phyloP scores from a whole-genome alignment of 805 yeast species.

The Candida sphagnicola region DNA sequence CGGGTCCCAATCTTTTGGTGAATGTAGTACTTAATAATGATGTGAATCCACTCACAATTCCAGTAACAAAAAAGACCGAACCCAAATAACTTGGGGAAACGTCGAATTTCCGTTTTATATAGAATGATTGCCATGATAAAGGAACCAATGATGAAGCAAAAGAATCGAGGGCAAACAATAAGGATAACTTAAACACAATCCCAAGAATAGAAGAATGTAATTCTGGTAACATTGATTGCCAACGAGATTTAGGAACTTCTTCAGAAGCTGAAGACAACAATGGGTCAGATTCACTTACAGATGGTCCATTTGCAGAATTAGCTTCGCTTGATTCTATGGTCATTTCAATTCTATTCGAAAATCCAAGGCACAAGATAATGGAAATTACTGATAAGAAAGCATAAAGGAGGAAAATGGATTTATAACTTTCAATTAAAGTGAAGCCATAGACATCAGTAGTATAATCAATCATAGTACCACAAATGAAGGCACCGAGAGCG shows the following conservation, averaged over 20 bases:
- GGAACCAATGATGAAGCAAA: conserved; percentile 43
- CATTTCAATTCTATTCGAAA: neutral
- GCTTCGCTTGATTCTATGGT: neutral
- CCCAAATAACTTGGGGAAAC: conserved; percentile 35
- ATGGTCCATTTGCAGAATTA: conserved; percentile 7
- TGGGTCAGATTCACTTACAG: conserved; percentile 2
- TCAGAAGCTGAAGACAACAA: neutral
- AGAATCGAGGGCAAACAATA: conserved; percentile 40
- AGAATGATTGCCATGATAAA: conserved; percentile 44
- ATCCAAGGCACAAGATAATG: conserved; percentile 12
- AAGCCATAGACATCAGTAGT: conserved; percentile 12
- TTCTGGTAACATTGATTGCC: conserved; percentile 15
- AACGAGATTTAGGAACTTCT: neutral
- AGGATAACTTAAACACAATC: conserved; percentile 29
- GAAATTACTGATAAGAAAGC: conserved; percentile 17
- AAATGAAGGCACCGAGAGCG: conserved; percentile 42
- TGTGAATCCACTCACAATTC: conserved; percentile 34
- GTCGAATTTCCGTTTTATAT: conserved; percentile 33
- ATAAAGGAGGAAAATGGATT: conserved; percentile 23
- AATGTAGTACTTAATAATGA: conserved; percentile 41
- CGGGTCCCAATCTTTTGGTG: conserved; percentile 42
- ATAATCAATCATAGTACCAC: conserved; percentile 29
- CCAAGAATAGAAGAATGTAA: conserved; percentile 15
- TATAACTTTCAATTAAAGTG: conserved; percentile 22
- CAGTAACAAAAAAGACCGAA: conserved; percentile 34